These are phyloP conservation scores for Porcisia hertigi DNA, from an alignment of 208 protist genomes.

Conservation along the genomic window DNA sequence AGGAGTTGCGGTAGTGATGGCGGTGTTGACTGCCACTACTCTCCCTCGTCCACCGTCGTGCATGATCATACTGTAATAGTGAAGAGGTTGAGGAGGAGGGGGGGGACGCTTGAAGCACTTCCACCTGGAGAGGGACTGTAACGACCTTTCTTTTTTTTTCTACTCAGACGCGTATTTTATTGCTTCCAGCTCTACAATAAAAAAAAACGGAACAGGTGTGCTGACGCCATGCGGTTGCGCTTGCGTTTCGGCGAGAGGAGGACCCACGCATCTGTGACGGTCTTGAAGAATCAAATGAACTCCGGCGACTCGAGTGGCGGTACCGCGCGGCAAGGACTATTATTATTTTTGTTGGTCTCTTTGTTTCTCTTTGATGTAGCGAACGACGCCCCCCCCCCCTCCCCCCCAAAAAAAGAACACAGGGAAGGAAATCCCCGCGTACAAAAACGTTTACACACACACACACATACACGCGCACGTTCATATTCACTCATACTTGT, in stretches of 20 bases:
- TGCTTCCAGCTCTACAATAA: not conserved
- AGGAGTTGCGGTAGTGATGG: not conserved
- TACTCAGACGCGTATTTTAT: not conserved
- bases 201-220: too few relatives aligned
- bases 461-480: constrained; percentile 3
- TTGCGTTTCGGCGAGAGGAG: not conserved
- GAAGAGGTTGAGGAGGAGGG: not conserved
- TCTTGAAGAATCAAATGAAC: not conserved
- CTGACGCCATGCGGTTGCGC: not conserved
- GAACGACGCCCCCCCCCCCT: too few relatives aligned
- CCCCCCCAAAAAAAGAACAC: too few relatives aligned
- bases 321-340: too few relatives aligned
- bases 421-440: too few relatives aligned
- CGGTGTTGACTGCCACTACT: not conserved
- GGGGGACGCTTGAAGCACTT: not conserved
- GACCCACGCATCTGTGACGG: not conserved
- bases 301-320: too few relatives aligned
- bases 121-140: not conserved
- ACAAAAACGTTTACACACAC: not conserved
- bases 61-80: not conserved
- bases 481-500: not conserved
- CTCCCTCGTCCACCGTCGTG: not conserved
- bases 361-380: too few relatives aligned
- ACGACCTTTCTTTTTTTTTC: not conserved
- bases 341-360: too few relatives aligned